phyloP scores from a whole-genome alignment of 305 asterid species.

The Fraxinus baroniana region DNA sequence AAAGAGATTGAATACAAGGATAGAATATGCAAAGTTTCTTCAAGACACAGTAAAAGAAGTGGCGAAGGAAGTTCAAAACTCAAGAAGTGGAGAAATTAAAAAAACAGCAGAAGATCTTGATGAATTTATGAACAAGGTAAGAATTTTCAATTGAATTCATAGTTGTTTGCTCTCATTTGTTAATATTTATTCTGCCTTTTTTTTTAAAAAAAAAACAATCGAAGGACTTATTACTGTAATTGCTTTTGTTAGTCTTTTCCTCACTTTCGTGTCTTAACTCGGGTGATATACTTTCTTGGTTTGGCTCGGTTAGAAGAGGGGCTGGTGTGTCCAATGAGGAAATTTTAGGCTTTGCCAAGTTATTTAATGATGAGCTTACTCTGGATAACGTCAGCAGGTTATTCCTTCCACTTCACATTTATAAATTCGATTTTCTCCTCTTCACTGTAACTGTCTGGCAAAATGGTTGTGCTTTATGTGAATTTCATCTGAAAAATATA shows the following conservation, averaged over 20 bases:
- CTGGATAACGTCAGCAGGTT: conserved; percentile 98
- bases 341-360: conserved; percentile 88
- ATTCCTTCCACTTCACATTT: conserved; percentile 15
- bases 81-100: conserved; percentile 88
- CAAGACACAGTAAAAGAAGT: conserved; percentile 98
- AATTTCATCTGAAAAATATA: conserved; percentile 17
- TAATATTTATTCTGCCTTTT: neutral
- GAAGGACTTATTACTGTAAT: conserved; percentile 13
- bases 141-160: neutral
- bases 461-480: conserved; percentile 24
- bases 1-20: conserved; percentile 81
- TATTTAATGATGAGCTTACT: conserved; percentile 94
- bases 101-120: conserved; percentile 98
- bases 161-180: conserved; percentile 5
- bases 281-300: conserved; percentile 18
- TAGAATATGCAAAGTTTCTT: conserved; percentile 94
- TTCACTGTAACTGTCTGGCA: conserved; percentile 15
- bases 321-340: conserved; percentile 79
- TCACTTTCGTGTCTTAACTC: conserved; percentile 9
- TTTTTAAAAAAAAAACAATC: neutral
- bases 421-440: conserved; percentile 5
- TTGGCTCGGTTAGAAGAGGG: conserved; percentile 84
- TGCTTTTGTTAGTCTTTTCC: conserved; percentile 10
- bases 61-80: conserved; percentile 96
- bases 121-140: conserved; percentile 85